phyloP scores from a whole-genome alignment of 208 protist genomes.

The Leishmania guyanensis region DNA sequence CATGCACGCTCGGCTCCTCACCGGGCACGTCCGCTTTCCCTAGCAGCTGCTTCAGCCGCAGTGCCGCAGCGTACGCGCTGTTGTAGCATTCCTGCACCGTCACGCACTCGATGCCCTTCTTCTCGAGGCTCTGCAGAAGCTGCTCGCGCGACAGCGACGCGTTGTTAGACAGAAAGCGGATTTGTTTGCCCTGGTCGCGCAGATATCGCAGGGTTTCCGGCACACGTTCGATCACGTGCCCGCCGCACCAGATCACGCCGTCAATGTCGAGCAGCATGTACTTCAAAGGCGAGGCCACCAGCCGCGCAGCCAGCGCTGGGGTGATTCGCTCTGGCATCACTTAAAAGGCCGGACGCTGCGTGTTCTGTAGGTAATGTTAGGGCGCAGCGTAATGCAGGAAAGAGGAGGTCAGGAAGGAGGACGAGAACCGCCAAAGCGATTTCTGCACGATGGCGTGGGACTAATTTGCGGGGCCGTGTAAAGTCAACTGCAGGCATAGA shows the following conservation, averaged over 20 bases:
- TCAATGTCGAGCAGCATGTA: constrained; percentile 79
- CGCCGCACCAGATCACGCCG: constrained; percentile 69
- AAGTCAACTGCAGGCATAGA: background rate
- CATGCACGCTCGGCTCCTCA: constrained; percentile 43
- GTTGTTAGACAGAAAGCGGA: constrained; percentile 83
- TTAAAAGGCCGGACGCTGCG: background rate
- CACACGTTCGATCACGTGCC: constrained; percentile 40
- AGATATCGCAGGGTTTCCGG: constrained; percentile 64
- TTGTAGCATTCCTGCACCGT: constrained; percentile 60
- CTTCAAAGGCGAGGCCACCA: constrained; percentile 39
- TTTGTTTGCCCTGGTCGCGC: constrained; percentile 44
- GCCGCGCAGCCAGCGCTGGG: constrained; percentile 23
- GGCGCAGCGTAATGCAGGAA: background rate
- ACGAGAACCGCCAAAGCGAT: background rate
- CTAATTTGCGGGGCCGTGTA: background rate
- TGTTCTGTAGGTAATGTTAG: background rate
- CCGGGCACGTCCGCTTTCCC: constrained; percentile 6
- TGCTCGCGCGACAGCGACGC: constrained; percentile 51
- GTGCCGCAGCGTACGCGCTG: constrained; percentile 66
- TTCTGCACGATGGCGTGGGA: background rate
- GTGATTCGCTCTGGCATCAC: constrained; percentile 34
- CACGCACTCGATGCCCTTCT: constrained; percentile 53
- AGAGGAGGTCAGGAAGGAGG: background rate
- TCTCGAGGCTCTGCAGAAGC: constrained; percentile 34
- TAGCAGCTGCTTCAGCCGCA: constrained; percentile 44